phyloP scores from a whole-genome alignment of 129 eudicot species.

The Artemisia argyi region DNA sequence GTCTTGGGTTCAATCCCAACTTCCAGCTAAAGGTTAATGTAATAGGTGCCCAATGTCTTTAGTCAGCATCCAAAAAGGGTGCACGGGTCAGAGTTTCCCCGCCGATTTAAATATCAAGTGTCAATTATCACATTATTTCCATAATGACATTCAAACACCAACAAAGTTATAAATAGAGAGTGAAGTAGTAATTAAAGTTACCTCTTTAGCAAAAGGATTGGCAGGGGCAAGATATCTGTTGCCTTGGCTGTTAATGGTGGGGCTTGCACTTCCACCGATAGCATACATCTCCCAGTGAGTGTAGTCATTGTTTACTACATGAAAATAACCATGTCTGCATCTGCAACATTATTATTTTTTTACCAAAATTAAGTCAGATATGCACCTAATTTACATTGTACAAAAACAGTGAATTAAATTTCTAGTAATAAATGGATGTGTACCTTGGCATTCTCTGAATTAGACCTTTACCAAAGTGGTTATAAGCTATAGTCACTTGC shows the following conservation, averaged over 20 bases:
- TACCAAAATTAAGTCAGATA: neutral
- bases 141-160: slow-evolving; percentile 33
- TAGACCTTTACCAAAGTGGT: slow-evolving; percentile 80
- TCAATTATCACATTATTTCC: too few relatives aligned
- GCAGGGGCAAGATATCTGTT: slow-evolving; percentile 76
- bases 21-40: too few relatives aligned
- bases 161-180: slow-evolving; percentile 39
- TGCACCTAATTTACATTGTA: too few relatives aligned
- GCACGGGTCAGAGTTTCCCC: too few relatives aligned
- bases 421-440: neutral
- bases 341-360: too few relatives aligned
- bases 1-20: too few relatives aligned
- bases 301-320: slow-evolving; percentile 91
- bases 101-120: too few relatives aligned
- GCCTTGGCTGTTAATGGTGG: slow-evolving; percentile 87
- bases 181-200: slow-evolving; percentile 5
- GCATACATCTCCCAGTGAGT: slow-evolving; percentile 97
- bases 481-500: slow-evolving; percentile 86
- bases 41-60: too few relatives aligned
- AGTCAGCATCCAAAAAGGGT: too few relatives aligned
- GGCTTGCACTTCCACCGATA: slow-evolving; percentile 81
- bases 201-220: slow-evolving; percentile 78
- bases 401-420: neutral
- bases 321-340: too few relatives aligned
- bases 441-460: slow-evolving; percentile 59